Evolutionary conservation across 169 alveolate genomes (phyloP), one percentile per base, ranked within the genome.

Genomic region (Plasmodium blacklocki): DNA sequence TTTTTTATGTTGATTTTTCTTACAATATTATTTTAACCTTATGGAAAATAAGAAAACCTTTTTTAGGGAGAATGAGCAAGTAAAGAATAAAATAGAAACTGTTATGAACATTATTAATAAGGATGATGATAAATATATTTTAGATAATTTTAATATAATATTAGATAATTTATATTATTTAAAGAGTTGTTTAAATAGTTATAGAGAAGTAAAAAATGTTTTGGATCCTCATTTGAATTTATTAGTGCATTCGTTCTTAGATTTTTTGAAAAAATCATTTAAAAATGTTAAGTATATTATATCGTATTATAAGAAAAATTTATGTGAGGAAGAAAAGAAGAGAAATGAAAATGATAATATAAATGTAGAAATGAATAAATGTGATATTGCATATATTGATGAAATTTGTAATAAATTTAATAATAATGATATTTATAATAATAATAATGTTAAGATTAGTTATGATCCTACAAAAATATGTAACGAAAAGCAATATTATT

Each of bases 161-260:
- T 49, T 78, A 56, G 89, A 67, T 32, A 67, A 78, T 66, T 66
- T 78, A 12, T 47, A 14, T 23, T 78, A 78, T 67, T 78, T 78
- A 50, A 66, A 52, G n/a, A 78, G 64, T 68, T 78, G 89, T 62
- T 47, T 78, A 71, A 78, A 78, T 67, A 78, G 89, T 58, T 78
- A 78, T 66, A 78, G 89, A 71, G 89, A 78, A 54, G 80, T 39
- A 45, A 78, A 78, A 29, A 78, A 73, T 29, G 76, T 78, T 21
- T 26, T 78, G 56, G 89, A 78, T 54, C 43, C 60, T 0, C 89
- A 78, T 71, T 49, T 78, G 49, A 26, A 26, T 64, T 60, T 67
- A 23, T 60, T 78, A 49, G 72, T 78, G 9, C 73, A 78, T 45
- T 59, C 80, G 12, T 78, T 78, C 54, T 59, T 78, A 52, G 18